phyloP scores from a whole-genome alignment of 2,329 filamentous ascomycete genomes.

The Neocatenulostroma microsporum region DNA sequence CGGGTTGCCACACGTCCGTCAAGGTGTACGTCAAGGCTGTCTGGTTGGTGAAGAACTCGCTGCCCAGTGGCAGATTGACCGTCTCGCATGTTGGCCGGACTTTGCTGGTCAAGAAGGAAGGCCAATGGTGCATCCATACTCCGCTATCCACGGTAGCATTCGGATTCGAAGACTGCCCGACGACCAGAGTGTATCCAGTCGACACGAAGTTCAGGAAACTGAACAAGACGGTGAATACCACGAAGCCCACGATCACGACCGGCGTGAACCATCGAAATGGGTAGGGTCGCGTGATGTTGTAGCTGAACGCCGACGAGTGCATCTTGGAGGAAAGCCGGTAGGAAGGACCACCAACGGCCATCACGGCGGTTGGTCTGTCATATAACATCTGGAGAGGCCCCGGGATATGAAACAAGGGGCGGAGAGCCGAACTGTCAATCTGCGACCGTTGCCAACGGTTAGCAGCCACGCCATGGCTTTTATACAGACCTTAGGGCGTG shows the following conservation, averaged over 20 bases:
- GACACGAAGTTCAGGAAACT: constrained; percentile 13
- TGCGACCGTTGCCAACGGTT: too few species aligned
- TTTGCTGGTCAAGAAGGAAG: constrained; percentile 10
- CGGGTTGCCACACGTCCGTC: constrained; percentile 9
- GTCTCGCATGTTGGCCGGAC: constrained; percentile 11
- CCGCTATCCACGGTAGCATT: constrained; percentile 9
- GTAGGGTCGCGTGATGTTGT: constrained; percentile 10
- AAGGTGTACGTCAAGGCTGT: constrained; percentile 13
- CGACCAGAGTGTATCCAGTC: constrained; percentile 9
- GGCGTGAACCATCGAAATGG: constrained; percentile 13
- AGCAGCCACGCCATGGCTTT: too few species aligned
- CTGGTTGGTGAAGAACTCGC: constrained; percentile 15
- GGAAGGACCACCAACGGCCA: too few species aligned
- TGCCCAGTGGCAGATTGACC: constrained; percentile 6
- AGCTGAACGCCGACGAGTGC: constrained; percentile 9
- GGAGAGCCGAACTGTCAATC: too few species aligned
- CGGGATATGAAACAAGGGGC: too few species aligned
- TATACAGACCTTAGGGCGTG: too few species aligned
- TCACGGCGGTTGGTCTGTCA: too few species aligned
- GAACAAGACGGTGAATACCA: constrained; percentile 10
- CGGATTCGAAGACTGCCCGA: constrained; percentile 6
- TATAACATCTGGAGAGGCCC: too few species aligned
- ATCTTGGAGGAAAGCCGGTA: constrained; percentile 4
- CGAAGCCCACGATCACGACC: constrained; percentile 7
- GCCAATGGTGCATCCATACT: constrained; percentile 8